Evolutionary conservation across 495 filamentous ascomycete genomes (phyloP).

Genomic region (Aspergillus homomorphus): DNA sequence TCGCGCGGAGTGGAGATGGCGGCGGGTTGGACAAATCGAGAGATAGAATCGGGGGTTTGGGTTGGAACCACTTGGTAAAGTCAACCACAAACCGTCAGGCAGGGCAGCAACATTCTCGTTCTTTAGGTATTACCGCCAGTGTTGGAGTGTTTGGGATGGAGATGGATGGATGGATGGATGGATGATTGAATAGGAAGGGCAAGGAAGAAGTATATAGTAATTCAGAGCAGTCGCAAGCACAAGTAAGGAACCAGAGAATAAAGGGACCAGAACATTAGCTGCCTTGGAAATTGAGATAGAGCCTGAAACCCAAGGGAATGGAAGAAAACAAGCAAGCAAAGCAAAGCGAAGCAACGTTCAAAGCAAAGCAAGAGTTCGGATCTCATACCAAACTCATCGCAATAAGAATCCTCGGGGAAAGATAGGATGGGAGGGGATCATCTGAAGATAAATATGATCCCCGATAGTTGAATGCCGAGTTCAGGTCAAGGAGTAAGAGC

Average conservation of each 20-base stretch:
- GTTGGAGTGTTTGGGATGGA: background rate
- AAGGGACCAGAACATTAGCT: background rate
- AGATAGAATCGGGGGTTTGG: background rate
- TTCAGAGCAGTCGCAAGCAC: too few species aligned
- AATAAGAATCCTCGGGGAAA: background rate
- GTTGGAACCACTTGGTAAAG: constrained; percentile 5
- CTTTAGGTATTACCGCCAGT: background rate
- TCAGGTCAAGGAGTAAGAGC: constrained; percentile 14
- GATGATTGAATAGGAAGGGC: background rate
- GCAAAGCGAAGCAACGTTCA: too few species aligned
- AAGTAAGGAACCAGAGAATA: background rate
- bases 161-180: background rate
- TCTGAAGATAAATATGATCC: background rate
- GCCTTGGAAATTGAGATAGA: background rate
- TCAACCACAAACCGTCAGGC: constrained; percentile 2
- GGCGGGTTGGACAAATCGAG: constrained; percentile 3
- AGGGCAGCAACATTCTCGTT: background rate
- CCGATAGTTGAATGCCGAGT: constrained; percentile 13
- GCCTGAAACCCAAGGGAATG: background rate
- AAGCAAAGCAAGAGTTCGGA: background rate
- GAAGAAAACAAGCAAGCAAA: background rate
- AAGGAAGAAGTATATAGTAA: background rate
- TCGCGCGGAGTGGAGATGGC: constrained; percentile 5
- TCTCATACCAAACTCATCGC: background rate
- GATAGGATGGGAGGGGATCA: background rate